Percentiles rank a stretch among this genome's conserved stretches.
phyloP scores from a whole-genome alignment of 1,284 basidiomycete genomes.

The Agroathelia rolfsii region DNA sequence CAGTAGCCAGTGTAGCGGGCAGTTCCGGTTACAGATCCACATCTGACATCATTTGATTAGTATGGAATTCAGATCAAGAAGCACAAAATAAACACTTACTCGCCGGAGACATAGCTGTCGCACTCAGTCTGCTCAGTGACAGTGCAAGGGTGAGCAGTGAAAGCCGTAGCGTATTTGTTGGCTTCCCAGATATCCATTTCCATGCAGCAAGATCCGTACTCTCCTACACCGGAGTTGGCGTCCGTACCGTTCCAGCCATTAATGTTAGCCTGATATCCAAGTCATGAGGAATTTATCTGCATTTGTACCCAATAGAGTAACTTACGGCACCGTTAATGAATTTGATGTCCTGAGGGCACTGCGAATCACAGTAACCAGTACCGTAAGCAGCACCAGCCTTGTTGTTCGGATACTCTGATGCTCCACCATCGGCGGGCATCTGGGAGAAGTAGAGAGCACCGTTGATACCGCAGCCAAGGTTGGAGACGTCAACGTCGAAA shows the following conservation, averaged over 20 bases:
- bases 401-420: constrained; percentile 37
- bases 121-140: constrained; percentile 28
- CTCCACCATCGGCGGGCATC: constrained; percentile 48
- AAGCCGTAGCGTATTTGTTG: constrained; percentile 38
- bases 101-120: constrained; percentile 23
- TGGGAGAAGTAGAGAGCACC: constrained; percentile 31
- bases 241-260: constrained; percentile 21
- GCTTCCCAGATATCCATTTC: constrained; percentile 56
- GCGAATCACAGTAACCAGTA: constrained; percentile 48
- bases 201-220: constrained; percentile 40
- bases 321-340: constrained; percentile 44
- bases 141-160: constrained; percentile 41
- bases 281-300: constrained; percentile 5
- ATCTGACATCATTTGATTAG: too few species aligned
- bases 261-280: constrained; percentile 23
- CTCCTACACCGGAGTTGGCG: constrained; percentile 28
- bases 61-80: constrained; percentile 30
- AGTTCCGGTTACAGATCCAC: too few species aligned
- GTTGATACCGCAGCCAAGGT: constrained; percentile 23
- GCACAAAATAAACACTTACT: too few species aligned
- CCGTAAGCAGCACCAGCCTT: constrained; percentile 49
- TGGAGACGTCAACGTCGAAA: constrained; percentile 43
- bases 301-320: constrained; percentile 2
- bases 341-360: constrained; percentile 48
- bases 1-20: constrained; percentile 30